Percentiles rank a stretch among this genome's conserved stretches.
phyloP scores from a whole-genome alignment of 1,284 basidiomycete species.

The Cystobasidium slooffiae region DNA sequence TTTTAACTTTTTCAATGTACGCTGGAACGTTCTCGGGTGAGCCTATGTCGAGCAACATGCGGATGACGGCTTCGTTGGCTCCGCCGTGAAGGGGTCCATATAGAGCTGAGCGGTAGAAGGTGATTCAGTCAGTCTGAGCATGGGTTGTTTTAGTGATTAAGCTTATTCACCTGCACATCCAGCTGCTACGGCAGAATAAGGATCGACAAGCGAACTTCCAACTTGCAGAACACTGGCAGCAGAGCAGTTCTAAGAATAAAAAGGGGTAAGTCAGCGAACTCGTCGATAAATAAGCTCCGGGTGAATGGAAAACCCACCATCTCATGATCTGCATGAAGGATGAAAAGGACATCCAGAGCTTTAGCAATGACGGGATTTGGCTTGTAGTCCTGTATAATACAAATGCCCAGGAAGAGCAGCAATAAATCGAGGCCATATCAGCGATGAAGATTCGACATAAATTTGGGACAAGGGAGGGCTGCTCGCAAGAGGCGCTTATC shows the following conservation, averaged over 20 bases:
- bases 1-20: conserved; percentile 78
- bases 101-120: conserved; percentile 43
- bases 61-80: conserved; percentile 79
- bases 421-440: not conserved
- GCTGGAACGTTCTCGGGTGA: conserved; percentile 73
- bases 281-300: not conserved
- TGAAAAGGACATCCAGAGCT: conserved; percentile 80
- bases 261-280: not conserved
- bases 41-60: conserved; percentile 84
- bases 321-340: conserved; percentile 74
- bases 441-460: not conserved
- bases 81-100: conserved; percentile 74
- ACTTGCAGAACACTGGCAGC: conserved; percentile 82
- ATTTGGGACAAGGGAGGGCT: not conserved
- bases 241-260: conserved; percentile 74
- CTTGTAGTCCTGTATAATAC: conserved; percentile 63
- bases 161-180: conserved; percentile 65
- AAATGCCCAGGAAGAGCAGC: not conserved
- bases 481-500: no score
- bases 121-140: not conserved
- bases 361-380: conserved; percentile 81
- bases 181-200: conserved; percentile 80
- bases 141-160: not conserved
- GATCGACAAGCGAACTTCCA: conserved; percentile 82
- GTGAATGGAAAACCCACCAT: conserved; percentile 52